phyloP scores from a whole-genome alignment of 495 filamentous ascomycete species.

The Letharia columbiana region DNA sequence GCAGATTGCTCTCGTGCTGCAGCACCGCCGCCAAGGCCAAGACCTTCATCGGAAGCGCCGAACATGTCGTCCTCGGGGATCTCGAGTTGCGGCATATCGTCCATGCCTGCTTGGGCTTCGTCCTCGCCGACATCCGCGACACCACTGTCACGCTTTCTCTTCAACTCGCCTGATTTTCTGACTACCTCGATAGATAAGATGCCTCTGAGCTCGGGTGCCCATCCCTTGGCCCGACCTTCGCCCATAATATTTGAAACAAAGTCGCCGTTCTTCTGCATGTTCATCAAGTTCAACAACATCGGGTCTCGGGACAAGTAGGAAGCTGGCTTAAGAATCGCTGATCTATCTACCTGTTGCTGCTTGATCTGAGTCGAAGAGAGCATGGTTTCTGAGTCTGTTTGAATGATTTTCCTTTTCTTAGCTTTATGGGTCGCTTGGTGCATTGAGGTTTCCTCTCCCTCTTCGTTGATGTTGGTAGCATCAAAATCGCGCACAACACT shows the following conservation, averaged over 20 bases:
- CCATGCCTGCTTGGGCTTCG: constrained; percentile 36
- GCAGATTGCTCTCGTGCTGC: constrained; percentile 40
- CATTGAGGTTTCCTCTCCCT: constrained; percentile 45
- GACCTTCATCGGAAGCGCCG: constrained; percentile 39
- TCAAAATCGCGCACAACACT: constrained; percentile 51
- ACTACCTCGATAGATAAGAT: constrained; percentile 77
- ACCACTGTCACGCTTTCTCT: constrained; percentile 88
- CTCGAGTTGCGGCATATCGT: constrained; percentile 61
- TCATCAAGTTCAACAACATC: constrained; percentile 75
- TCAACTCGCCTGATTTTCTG: constrained; percentile 67
- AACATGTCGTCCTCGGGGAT: constrained; percentile 56
- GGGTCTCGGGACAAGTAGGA: constrained; percentile 80
- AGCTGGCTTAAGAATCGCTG: constrained; percentile 69
- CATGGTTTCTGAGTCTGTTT: constrained; percentile 57
- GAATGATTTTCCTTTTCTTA: constrained; percentile 70
- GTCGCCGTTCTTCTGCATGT: constrained; percentile 76
- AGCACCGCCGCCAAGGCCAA: constrained; percentile 43
- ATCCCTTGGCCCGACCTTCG: constrained; percentile 63
- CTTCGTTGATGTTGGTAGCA: constrained; percentile 38
- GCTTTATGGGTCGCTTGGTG: constrained; percentile 55
- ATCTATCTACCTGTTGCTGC: constrained; percentile 67
- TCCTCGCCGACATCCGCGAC: constrained; percentile 70
- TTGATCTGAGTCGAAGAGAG: constrained; percentile 55
- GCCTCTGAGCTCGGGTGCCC: constrained; percentile 85
- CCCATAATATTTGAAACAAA: constrained; percentile 74